Evolutionary conservation across 2,329 filamentous ascomycete genomes (phyloP), one percentile per base, ranked within the genome.

Genomic region (Plenodomus tracheiphilus): DNA sequence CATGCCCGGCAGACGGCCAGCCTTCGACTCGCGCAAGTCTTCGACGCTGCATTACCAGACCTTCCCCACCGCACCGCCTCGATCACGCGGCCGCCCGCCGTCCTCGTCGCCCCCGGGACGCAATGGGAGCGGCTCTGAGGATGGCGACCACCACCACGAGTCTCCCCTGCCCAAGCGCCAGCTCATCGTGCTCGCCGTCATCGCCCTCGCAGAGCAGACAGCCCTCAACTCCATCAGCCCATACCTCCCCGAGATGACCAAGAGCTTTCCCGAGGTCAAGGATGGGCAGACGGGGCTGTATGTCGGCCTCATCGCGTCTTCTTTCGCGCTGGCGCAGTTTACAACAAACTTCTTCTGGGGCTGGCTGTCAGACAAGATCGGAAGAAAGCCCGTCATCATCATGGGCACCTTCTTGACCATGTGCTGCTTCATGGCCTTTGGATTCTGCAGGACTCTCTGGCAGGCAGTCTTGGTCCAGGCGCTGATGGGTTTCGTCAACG

Each of bases 201-300:
- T 99, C 51, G 92, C 92, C 6, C 80, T 99, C 18, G 88, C 89
- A 45, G 94, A 99, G 70, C 94, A 99, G 78, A 97, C 93, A 0
- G 94, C 94, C 0, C 82, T 99, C 67, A 99, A 99, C 73, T 96
- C 91, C 18, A 97, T 99, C 65, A 89, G 88, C 10, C 94, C 94
- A 1, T 99, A 99, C 72, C 83, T 99, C 1, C 94, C 94, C 0
- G 84, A 91, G 61, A 97, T 99, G 93, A 86, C 92, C 1, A 83
- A 85, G 18, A 85, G 85, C 1, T 97, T 97, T 69, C 88, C 90
- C 1, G 89, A 89, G 53, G 86, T 97, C 17, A 81, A 87, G 17
- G 74, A 81, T 1, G 79, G 78, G 5, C 78, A 91, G 61, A 87
- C 88, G 25, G 94, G 93, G 1, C 69, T 97, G 36, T 97, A 96